These are phyloP conservation scores for Pestalotiopsis sp. DNA, from an alignment of 2,329 filamentous ascomycete species.

Conservation along the genomic window DNA sequence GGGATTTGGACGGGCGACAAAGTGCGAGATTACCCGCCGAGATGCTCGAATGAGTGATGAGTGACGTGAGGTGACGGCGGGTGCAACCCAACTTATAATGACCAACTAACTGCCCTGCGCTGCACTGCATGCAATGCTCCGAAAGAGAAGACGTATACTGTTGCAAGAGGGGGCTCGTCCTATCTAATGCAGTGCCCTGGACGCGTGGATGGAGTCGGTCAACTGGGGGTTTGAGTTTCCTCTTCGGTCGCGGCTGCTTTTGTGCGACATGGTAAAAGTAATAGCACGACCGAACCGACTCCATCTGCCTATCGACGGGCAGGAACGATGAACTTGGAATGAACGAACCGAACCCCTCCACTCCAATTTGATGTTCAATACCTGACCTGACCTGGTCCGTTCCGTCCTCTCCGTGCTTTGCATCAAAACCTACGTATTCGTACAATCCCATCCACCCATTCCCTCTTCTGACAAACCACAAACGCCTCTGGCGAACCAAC, in stretches of 20 bases:
- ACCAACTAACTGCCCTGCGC: not conserved
- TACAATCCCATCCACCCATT: no score
- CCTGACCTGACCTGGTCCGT: not conserved
- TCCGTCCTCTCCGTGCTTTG: not conserved
- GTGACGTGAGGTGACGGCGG: not conserved
- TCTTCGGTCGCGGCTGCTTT: not conserved
- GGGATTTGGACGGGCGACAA: not conserved
- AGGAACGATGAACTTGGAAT: not conserved
- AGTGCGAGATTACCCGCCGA: not conserved
- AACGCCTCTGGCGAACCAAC: no score
- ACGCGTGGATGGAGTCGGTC: not conserved
- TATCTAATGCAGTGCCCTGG: not conserved
- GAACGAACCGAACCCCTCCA: not conserved
- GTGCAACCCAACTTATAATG: not conserved
- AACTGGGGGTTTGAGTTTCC: not conserved
- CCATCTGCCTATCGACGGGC: not conserved
- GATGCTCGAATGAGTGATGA: not conserved
- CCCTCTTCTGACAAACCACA: no score
- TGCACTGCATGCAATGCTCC: not conserved
- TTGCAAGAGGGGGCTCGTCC: not conserved
- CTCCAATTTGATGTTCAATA: not conserved
- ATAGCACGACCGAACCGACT: not conserved
- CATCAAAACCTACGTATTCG: no score
- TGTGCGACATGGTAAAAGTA: not conserved
- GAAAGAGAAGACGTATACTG: not conserved